Evolutionary conservation across 768 basidiomycete genomes (phyloP), one percentile per base, ranked within the genome.

Genomic region (Chiua virens): DNA sequence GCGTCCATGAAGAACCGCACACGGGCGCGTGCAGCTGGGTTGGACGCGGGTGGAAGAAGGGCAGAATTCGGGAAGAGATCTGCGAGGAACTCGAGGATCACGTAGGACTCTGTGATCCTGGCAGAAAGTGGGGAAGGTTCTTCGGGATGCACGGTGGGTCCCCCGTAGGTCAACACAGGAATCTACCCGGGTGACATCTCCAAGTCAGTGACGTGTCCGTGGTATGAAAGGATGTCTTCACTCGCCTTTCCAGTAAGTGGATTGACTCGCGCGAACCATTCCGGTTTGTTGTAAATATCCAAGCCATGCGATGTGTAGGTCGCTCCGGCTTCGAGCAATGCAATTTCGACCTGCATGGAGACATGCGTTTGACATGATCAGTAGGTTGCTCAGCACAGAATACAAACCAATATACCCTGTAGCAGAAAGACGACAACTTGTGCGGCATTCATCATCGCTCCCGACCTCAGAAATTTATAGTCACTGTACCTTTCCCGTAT

Each of bases 221-320:
- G 13, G n/a, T 4, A 4, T 17, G 28, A n/a, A n/a, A 11, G 17
- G 6, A 9, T 9, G 11, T 4, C 15, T 18, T 18, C 8, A 36
- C 37, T 60, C 62, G 83, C 85, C 75, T 85, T 86, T 67, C 79
- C 79, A 1, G 55, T 58, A 0, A 78, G 77, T 0, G 84, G 80
- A 61, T 87, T 88, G 22, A 85, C 76, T 50, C 79, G 73, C 0
- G 79, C 72, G 58, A 83, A 86, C 85, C 85, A 86, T 47, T 75
- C 78, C 1, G 85, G 85, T 66, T 86, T 88, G 68, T 82, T 81
- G 55, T 55, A 46, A 14, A 87, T 66, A 50, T 34, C 34, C 7
- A 34, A 34, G 2, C 86, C 80, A 47, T 69, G 80, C 4, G 76
- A 66, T 11, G 69, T 80, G 62, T 73, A 81, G 1, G 74, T 54